Evolutionary conservation across 345 rosid genomes (phyloP).

Genomic region (Odontarrhena argentea): DNA sequence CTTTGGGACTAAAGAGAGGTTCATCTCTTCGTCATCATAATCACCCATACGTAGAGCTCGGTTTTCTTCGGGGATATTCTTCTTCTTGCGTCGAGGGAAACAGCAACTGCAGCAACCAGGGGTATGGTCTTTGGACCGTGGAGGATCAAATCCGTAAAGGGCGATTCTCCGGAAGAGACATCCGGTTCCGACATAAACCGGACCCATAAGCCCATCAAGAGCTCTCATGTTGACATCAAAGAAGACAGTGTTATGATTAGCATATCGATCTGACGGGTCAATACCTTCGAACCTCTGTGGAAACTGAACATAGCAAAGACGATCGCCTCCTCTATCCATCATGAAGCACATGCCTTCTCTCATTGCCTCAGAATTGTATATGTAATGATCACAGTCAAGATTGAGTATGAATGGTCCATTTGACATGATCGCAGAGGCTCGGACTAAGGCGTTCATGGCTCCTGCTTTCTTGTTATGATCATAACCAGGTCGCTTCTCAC

Average conservation of each 20-base stretch:
- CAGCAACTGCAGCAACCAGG: slow-evolving; percentile 75
- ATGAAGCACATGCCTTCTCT: slow-evolving; percentile 99
- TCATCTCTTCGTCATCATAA: slow-evolving; percentile 85
- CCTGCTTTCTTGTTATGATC: slow-evolving; percentile 99
- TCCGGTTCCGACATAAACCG: slow-evolving; percentile 96
- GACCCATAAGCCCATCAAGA: slow-evolving; percentile 98
- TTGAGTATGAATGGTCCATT: slow-evolving; percentile 96
- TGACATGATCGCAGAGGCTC: slow-evolving; percentile 98
- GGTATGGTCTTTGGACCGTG: slow-evolving; percentile 69
- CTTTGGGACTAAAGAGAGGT: slow-evolving; percentile 71
- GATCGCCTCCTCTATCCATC: slow-evolving; percentile 99
- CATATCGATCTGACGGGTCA: slow-evolving; percentile 97
- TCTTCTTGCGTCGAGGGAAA: slow-evolving; percentile 61
- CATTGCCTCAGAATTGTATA: slow-evolving; percentile 90
- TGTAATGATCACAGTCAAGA: slow-evolving; percentile 98
- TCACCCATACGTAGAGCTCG: slow-evolving; percentile 85
- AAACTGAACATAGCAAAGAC: slow-evolving; percentile 91
- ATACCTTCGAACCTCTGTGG: slow-evolving; percentile 99
- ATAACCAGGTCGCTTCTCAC: slow-evolving; percentile 98
- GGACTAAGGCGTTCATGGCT: slow-evolving; percentile 97
- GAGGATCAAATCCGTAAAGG: slow-evolving; percentile 93
- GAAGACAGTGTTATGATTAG: slow-evolving; percentile 97
- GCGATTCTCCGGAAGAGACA: slow-evolving; percentile 93
- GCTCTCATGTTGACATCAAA: slow-evolving; percentile 99
- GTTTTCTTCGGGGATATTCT: slow-evolving; percentile 65